A percentile compares a stretch with the other conserved stretches of the same genome.
Conservation (phyloP, 208 protist genomes). For the Leishmania guyanensis region DNA sequence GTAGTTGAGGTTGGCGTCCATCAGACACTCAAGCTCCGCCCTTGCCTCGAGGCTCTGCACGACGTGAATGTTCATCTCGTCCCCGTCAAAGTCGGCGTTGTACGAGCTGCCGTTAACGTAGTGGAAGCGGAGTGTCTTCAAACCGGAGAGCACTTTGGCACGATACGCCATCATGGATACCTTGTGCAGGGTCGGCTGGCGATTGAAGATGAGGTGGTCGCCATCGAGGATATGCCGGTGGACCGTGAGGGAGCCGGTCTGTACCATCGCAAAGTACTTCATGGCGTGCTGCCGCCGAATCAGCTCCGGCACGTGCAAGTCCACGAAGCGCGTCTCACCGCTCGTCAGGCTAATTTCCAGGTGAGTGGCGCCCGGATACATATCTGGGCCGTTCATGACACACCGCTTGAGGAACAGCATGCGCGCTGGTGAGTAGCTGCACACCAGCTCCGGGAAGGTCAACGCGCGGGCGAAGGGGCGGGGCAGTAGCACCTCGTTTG, state of each 20-base stretch:
- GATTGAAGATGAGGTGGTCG: conserved; percentile 99
- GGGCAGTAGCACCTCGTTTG: conserved; percentile 96
- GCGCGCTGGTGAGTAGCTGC: conserved; percentile 67
- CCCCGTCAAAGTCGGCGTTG: conserved; percentile 99
- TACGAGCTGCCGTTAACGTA: conserved; percentile 99
- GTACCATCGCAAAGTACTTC: conserved; percentile 79
- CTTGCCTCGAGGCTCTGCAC: conserved; percentile 95
- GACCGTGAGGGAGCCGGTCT: conserved; percentile 87
- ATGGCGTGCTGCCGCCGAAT: conserved; percentile 78
- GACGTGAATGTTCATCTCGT: conserved; percentile 99
- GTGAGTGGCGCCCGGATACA: conserved; percentile 98
- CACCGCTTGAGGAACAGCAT: conserved; percentile 90
- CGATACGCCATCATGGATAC: conserved; percentile 98
- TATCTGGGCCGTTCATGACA: conserved; percentile 97
- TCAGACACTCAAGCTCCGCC: conserved; percentile 95
- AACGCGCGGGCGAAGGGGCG: conserved; percentile 94
- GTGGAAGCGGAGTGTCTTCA: conserved; percentile 98
- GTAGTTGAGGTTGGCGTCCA: conserved; percentile 97
- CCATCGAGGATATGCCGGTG: conserved; percentile 97
- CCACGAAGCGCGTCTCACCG: conserved; percentile 79
- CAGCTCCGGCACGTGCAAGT: conserved; percentile 74
- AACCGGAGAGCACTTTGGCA: conserved; percentile 92
- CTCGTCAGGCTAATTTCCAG: conserved; percentile 84
- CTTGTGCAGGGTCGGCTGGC: conserved; percentile 99
- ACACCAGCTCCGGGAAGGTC: conserved; percentile 96